A percentile compares a stretch with the other conserved stretches of the same genome.
phyloP scores from a whole-genome alignment of 805 yeast genomes.

The Metschnikowia peoriensis region DNA sequence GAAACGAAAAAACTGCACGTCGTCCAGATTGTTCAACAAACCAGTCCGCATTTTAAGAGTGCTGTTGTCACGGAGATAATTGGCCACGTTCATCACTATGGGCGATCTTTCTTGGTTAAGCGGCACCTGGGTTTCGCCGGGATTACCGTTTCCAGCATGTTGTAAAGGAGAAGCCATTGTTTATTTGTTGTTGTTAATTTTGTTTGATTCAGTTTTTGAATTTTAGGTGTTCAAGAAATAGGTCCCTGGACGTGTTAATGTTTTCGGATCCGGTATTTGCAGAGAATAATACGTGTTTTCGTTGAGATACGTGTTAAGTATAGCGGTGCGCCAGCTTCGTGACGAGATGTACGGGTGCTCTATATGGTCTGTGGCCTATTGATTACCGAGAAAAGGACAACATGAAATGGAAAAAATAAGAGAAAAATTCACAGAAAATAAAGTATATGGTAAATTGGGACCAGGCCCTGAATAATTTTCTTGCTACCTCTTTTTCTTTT shows the following conservation, averaged over 20 bases:
- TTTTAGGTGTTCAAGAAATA: no score
- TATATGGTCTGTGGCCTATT: no score
- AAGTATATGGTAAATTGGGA: no score
- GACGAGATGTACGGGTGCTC: no score
- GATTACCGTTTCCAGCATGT: slow-evolving; percentile 1
- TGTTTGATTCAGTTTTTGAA: not conserved
- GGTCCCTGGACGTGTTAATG: not conserved
- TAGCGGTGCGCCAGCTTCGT: no score
- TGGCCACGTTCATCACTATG: slow-evolving; percentile 66
- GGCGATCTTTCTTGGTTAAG: slow-evolving; percentile 37
- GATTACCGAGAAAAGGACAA: no score
- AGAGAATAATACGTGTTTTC: no score
- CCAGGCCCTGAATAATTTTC: no score
- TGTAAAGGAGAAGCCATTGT: slow-evolving; percentile 12
- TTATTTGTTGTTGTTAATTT: not conserved
- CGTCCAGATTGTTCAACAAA: slow-evolving; percentile 60
- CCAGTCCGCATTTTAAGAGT: slow-evolving; percentile 83
- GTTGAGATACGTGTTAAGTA: no score
- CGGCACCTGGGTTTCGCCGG: slow-evolving; percentile 18
- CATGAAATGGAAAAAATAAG: no score
- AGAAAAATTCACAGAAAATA: no score
- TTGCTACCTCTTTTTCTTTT: no score
- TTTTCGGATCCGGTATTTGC: not conserved
- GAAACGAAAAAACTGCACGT: slow-evolving; percentile 79
- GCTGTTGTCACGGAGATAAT: slow-evolving; percentile 61